Conservation (phyloP, 768 basidiomycete species). For the Tremella yokohamensis region DNA sequence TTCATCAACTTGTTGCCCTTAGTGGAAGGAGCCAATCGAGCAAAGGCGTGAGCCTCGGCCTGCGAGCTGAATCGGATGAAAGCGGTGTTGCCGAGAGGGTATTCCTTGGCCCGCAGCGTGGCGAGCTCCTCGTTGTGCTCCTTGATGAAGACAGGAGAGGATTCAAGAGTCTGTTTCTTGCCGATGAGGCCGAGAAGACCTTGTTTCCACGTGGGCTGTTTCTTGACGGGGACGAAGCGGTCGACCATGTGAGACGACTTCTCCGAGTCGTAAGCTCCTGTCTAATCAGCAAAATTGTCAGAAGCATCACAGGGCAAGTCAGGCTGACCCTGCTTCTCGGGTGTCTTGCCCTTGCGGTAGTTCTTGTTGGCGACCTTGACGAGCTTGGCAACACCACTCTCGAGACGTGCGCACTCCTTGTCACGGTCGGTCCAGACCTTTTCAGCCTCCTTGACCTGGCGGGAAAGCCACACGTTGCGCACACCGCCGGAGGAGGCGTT, state of each 20-base stretch:
- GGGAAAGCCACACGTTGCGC: constrained; percentile 48
- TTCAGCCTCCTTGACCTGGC: constrained; percentile 46
- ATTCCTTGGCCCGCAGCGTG: constrained; percentile 30
- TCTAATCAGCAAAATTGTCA: not conserved
- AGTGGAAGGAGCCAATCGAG: constrained; percentile 35
- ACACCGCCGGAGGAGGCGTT: constrained; percentile 30
- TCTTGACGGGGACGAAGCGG: constrained; percentile 45
- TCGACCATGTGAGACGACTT: constrained; percentile 25
- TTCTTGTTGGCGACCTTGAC: constrained; percentile 50
- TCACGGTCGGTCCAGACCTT: constrained; percentile 49
- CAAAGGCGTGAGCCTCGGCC: constrained; percentile 50
- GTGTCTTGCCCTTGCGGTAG: constrained; percentile 49
- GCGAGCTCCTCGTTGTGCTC: constrained; percentile 44
- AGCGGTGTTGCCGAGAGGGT: constrained; percentile 44
- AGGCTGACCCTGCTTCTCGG: constrained; percentile 41
- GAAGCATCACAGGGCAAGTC: not conserved
- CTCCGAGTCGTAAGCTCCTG: constrained; percentile 40
- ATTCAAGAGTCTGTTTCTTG: constrained; percentile 45
- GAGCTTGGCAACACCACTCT: constrained; percentile 49
- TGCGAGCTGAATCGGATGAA: constrained; percentile 48
- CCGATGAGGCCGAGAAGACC: constrained; percentile 48
- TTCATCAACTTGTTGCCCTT: constrained; percentile 38
- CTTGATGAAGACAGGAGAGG: constrained; percentile 45
- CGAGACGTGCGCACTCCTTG: constrained; percentile 48
- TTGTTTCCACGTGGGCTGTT: constrained; percentile 50